Base-by-base conservation (phyloP, 2,329 filamentous ascomycete genomes). In the Sporothrix protearum region DNA sequence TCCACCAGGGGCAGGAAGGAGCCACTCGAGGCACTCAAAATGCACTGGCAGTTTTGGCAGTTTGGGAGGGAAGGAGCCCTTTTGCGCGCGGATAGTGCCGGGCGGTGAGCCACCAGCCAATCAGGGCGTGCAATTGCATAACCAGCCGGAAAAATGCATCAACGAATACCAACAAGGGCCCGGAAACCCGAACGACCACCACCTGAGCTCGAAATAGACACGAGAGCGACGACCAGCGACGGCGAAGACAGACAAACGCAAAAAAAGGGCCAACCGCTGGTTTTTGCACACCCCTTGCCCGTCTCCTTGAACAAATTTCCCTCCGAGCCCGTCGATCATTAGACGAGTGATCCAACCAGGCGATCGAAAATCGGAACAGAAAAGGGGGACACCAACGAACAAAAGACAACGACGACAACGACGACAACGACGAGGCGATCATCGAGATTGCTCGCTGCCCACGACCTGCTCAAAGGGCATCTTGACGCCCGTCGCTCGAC, bases 31-130 rank as follows among this genome's bases (percentile, higher is more conserved):
- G 39, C 39, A 42, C 39, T 42, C 39, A 42, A 42, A 42, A 42
- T 42, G 45, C 22, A 49, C 22, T 42, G 39, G 28, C 33, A 63
- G 36, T 42, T 28, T 45, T n/a, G 55, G 66, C 42, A 47, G 42
- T 16, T 47, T 47, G 67, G 53, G 36, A 45, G 59, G 36, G 59
- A 64, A 64, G 36, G 59, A 64, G 36, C 59, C n/a, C 39, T 64
- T 22, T 42, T 64, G 59, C 59, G 12, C 57, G 47, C 28, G 61
- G 53, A 57, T 73, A 72, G 36, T 73, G 72, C 70, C 70, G 72
- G 72, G 72, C 72, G 72, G 72, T 73, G 72, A 71, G 61, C 2
- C 0, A 14, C n/a, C 14, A 76, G 55, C 81, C 81, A 82, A 82
- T 82, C 78, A 81, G 39, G 70, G 45, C 7, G n/a, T 63, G 63